phyloP scores from a whole-genome alignment of 371 early-diverging fungal genomes.

The Rhizomucor pusillus region DNA sequence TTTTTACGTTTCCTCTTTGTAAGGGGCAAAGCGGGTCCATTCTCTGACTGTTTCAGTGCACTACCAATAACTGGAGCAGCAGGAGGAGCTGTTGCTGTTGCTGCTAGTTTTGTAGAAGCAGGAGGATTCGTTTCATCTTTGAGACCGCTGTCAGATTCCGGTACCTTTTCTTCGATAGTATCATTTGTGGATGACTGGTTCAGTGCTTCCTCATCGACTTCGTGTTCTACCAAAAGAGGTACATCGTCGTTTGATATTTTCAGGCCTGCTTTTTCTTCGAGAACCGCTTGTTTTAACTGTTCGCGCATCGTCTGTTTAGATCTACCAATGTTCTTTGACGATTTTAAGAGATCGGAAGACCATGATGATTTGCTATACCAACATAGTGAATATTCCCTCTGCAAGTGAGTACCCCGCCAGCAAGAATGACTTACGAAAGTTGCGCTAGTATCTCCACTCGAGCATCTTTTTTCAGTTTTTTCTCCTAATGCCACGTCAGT shows the following conservation, averaged over 20 bases:
- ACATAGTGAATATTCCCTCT: not conserved
- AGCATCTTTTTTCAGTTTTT: conserved; percentile 94
- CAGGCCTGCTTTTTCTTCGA: conserved; percentile 69
- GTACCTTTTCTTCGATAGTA: not conserved
- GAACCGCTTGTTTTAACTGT: conserved; percentile 67
- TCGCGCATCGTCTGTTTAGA: conserved; percentile 69
- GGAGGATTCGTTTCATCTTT: too few relatives aligned
- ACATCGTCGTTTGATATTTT: conserved; percentile 47
- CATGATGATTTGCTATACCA: conserved; percentile 51
- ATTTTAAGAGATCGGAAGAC: conserved; percentile 74
- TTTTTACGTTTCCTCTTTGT: conserved; percentile 46
- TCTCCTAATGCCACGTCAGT: conserved; percentile 52
- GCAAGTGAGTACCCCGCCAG: not conserved
- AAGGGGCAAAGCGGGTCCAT: conserved; percentile 24
- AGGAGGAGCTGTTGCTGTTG: conserved; percentile 4
- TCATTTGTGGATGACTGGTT: conserved; percentile 11
- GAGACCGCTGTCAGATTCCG: too few relatives aligned
- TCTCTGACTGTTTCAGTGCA: conserved; percentile 43
- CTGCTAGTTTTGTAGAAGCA: conserved; percentile 8
- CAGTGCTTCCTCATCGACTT: conserved; percentile 24
- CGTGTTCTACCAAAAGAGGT: conserved; percentile 47
- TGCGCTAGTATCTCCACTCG: conserved; percentile 79
- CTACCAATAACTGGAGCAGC: conserved; percentile 34
- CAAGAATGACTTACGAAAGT: conserved; percentile 51
- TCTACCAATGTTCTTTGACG: conserved; percentile 77